Evolutionary conservation across 177 flowering plant genomes (phyloP).

Genomic region (Vitis hybrid): DNA sequence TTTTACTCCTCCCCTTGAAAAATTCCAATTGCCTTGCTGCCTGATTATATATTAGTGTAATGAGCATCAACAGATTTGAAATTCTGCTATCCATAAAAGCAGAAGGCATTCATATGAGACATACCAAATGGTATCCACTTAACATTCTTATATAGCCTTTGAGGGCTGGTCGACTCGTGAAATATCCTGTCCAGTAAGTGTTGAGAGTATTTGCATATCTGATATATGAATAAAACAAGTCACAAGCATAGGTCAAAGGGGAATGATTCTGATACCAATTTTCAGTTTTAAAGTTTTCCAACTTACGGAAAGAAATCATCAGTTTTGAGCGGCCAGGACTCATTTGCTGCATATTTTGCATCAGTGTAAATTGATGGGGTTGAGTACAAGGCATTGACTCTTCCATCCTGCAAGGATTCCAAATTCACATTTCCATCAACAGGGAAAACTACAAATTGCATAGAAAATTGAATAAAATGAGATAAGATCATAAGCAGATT

Average conservation of each 20-base stretch:
- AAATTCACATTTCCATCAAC: constrained; percentile 2
- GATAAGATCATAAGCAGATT: not conserved
- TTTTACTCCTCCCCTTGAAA: constrained; percentile 56
- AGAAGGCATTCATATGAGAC: not conserved
- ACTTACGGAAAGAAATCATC: constrained; percentile 96
- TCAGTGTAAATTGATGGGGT: constrained; percentile 91
- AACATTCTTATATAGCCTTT: constrained; percentile 74
- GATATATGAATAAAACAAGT: constrained; percentile 7
- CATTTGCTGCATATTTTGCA: constrained; percentile 75
- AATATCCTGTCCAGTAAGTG: constrained; percentile 94
- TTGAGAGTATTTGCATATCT: constrained; percentile 83
- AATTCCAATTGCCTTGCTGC: constrained; percentile 88
- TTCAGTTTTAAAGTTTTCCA: not conserved
- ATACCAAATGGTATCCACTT: constrained; percentile 85
- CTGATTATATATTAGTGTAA: constrained; percentile 28
- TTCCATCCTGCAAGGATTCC: constrained; percentile 71
- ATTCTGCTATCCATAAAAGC: too few species aligned
- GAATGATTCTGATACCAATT: not conserved
- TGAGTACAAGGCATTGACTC: constrained; percentile 93
- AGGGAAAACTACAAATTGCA: not conserved
- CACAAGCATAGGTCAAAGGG: not conserved
- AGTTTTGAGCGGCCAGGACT: constrained; percentile 83
- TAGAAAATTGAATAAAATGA: not conserved
- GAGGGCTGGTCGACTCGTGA: constrained; percentile 77
- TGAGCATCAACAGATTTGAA: too few species aligned